Percentiles rank a stretch among this genome's conserved stretches.
Conservation (phyloP, 768 basidiomycete genomes). For the Trametes gibbosa region DNA sequence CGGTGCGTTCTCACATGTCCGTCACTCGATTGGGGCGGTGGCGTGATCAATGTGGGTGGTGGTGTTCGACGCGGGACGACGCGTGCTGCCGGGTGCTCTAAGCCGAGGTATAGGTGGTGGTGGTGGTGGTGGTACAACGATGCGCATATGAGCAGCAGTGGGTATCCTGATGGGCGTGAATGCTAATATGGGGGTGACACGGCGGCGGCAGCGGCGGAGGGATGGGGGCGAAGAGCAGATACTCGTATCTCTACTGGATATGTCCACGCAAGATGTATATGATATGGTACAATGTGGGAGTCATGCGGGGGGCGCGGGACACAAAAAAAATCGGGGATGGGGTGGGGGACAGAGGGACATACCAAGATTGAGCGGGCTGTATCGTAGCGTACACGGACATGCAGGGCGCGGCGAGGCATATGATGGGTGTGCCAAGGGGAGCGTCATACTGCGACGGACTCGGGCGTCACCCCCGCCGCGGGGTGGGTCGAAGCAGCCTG, state of each 20-base stretch:
- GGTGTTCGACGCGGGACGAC: too few relatives aligned
- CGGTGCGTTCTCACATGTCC: too few relatives aligned
- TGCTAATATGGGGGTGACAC: not conserved
- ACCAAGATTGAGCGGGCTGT: not conserved
- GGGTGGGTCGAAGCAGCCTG: not conserved
- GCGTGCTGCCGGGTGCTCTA: too few relatives aligned
- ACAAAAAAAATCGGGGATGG: not conserved
- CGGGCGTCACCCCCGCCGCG: not conserved
- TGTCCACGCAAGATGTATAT: slow-evolving; percentile 9
- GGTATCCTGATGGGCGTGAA: not conserved
- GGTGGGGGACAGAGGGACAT: too few relatives aligned
- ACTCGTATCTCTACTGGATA: not conserved
- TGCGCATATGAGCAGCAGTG: too few relatives aligned
- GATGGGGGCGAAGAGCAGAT: not conserved
- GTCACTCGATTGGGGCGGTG: not conserved
- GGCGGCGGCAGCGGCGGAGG: not conserved
- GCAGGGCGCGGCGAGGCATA: not conserved
- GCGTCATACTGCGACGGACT: not conserved
- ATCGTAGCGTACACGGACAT: not conserved
- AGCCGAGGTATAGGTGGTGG: too few relatives aligned
- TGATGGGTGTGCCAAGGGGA: not conserved
- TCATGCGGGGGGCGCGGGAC: not conserved
- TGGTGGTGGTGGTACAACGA: too few relatives aligned
- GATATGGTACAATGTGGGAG: slow-evolving; percentile 3
- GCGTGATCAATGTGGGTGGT: too few relatives aligned